phyloP scores from a whole-genome alignment of 768 basidiomycete species.

The Trametes villosa region DNA sequence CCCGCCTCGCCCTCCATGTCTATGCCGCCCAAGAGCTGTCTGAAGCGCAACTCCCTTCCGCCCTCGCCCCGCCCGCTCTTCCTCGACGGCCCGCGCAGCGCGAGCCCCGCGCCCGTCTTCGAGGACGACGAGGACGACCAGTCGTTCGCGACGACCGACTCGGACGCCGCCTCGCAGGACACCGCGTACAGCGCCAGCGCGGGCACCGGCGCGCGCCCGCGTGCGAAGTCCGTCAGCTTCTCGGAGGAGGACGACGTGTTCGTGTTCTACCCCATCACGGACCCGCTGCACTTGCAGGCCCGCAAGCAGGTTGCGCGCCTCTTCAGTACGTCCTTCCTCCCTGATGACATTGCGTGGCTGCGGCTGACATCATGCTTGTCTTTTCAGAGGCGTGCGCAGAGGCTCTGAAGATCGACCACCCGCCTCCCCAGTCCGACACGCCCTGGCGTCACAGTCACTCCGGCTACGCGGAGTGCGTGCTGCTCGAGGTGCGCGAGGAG shows the following conservation, averaged over 20 bases:
- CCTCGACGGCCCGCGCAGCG: constrained; percentile 3
- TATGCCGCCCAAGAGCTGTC: constrained; percentile 19
- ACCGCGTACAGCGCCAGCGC: neutral
- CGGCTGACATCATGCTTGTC: neutral
- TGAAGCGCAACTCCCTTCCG: constrained; percentile 17
- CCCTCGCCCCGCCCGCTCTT: neutral
- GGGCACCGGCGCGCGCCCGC: neutral
- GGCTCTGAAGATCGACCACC: constrained; percentile 11
- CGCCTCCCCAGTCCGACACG: neutral
- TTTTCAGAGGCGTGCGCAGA: constrained; percentile 15
- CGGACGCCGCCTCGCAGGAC: neutral
- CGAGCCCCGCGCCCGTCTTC: neutral
- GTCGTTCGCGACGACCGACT: neutral
- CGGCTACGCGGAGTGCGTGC: neutral
- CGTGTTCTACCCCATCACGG: constrained; percentile 6
- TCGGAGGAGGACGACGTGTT: constrained; percentile 20
- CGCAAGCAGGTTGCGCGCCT: constrained; percentile 15
- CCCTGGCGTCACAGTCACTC: neutral
- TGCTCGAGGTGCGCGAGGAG: neutral
- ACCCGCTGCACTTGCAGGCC: constrained; percentile 12
- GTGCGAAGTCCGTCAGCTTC: constrained; percentile 19
- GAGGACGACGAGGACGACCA: neutral
- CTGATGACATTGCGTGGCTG: neutral
- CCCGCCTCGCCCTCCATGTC: constrained; percentile 7
- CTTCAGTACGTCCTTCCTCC: constrained; percentile 13